These are phyloP conservation scores for Puccinia sorghi DNA, from an alignment of 1,284 basidiomycete species.

Conservation along the genomic window DNA sequence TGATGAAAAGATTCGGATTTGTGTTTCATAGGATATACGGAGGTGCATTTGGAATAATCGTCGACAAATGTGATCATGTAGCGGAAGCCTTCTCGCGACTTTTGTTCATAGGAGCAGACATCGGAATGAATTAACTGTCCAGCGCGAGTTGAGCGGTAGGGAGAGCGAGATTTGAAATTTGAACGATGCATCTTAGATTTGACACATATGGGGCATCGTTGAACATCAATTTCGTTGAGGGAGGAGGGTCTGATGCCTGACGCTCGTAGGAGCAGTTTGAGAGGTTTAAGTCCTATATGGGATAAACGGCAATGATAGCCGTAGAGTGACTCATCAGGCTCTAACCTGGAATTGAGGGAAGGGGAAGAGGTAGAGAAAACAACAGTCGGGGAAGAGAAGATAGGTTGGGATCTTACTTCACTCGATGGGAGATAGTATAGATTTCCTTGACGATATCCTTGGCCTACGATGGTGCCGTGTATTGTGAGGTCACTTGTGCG, in stretches of 20 bases:
- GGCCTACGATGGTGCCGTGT: neutral
- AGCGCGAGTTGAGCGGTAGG: neutral
- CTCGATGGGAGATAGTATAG: neutral
- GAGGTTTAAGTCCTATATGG: neutral
- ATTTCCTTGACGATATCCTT: neutral
- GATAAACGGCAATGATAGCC: neutral
- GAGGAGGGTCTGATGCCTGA: neutral
- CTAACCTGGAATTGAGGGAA: too few relatives aligned
- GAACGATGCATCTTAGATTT: neutral
- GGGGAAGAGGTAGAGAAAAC: neutral
- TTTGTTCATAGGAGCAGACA: neutral
- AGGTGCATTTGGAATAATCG: neutral
- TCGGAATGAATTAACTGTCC: conserved; percentile 19
- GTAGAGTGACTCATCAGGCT: neutral
- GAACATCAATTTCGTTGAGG: neutral
- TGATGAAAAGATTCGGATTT: conserved; percentile 36
- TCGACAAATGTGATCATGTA: neutral
- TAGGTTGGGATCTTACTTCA: neutral
- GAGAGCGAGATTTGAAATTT: neutral
- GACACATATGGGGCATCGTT: neutral
- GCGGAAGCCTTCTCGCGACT: neutral
- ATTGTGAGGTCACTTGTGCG: too few relatives aligned
- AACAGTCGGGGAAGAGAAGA: too few relatives aligned
- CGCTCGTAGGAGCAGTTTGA: neutral
- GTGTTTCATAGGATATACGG: conserved; percentile 7